Conservation (phyloP, 441 rosid species). For the Erodium moschatum region DNA sequence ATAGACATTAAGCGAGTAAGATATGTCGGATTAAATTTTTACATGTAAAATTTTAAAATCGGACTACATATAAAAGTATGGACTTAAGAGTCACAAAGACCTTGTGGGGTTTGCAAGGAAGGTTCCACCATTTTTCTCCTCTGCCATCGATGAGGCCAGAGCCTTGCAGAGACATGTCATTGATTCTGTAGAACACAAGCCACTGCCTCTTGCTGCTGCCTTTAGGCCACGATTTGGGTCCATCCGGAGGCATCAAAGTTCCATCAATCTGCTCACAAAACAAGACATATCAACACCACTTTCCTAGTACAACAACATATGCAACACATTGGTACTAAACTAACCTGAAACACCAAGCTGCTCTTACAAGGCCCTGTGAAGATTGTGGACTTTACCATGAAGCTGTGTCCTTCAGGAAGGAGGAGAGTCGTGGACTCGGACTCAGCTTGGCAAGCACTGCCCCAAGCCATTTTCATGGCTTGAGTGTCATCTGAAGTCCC, state of each 20-base stretch:
- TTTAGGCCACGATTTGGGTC: conserved; percentile 33
- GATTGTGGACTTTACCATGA: conserved; percentile 33
- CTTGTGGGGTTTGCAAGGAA: conserved; percentile 45
- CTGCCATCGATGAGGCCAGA: conserved; percentile 36
- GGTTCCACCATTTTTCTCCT: conserved; percentile 46
- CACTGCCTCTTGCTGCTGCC: conserved; percentile 32
- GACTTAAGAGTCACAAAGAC: conserved; percentile 13
- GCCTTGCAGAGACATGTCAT: conserved; percentile 33
- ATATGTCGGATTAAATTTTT: no score
- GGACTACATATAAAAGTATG: neutral
- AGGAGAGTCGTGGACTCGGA: conserved; percentile 18
- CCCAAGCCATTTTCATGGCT: conserved; percentile 48
- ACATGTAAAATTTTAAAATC: no score
- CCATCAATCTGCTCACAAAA: conserved; percentile 41
- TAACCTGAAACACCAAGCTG: conserved; percentile 34
- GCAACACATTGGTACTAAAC: neutral
- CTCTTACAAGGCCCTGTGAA: conserved; percentile 40
- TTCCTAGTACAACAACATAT: no score
- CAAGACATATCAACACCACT: neutral
- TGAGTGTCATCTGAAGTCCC: conserved; percentile 33
- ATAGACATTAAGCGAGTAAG: no score
- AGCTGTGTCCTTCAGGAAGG: conserved; percentile 30
- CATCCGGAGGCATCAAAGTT: conserved; percentile 49
- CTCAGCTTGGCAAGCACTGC: conserved; percentile 21
- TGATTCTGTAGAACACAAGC: conserved; percentile 36